phyloP scores from a whole-genome alignment of 2,329 filamentous ascomycete species.

The Zalaria obscura region DNA sequence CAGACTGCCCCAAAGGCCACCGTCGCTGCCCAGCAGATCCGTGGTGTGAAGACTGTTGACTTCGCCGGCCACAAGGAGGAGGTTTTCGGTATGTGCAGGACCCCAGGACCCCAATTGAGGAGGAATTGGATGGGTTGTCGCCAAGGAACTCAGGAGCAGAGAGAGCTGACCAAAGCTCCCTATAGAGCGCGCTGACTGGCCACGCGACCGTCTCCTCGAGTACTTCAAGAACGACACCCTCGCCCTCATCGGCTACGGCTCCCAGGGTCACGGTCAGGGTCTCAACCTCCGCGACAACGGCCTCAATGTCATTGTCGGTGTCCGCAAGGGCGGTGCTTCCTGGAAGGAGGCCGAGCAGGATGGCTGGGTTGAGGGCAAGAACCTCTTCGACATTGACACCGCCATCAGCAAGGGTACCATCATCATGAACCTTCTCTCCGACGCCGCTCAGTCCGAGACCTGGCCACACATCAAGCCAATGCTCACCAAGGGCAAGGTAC shows the following conservation, averaged over 20 bases:
- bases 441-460: constrained; percentile 96
- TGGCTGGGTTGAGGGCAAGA: constrained; percentile 96
- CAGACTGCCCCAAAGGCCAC: constrained; percentile 31
- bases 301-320: constrained; percentile 96
- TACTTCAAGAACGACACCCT: constrained; percentile 99
- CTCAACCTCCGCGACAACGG: constrained; percentile 99
- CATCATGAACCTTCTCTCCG: constrained; percentile 97
- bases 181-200: constrained; percentile 94
- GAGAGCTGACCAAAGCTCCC: constrained; percentile 15
- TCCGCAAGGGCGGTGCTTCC: constrained; percentile 94
- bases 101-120: neutral
- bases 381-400: constrained; percentile 96
- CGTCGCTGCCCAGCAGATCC: constrained; percentile 47
- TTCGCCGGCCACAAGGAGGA: constrained; percentile 92
- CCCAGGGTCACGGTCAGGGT: constrained; percentile 96
- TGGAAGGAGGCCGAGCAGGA: constrained; percentile 97
- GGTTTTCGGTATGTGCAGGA: constrained; percentile 59
- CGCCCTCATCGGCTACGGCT: constrained; percentile 96
- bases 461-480: constrained; percentile 98
- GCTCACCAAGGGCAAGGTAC: constrained; percentile 94
- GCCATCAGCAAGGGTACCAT: constrained; percentile 88
- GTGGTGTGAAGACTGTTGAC: constrained; percentile 97
- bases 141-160: neutral
- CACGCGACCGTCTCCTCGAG: constrained; percentile 92
- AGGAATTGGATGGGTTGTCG: too few species aligned